Percentiles rank a stretch among this genome's conserved stretches.
Evolutionary conservation across 2,329 filamentous ascomycete genomes (phyloP).

Genomic region (Aspergillus aculeatus): DNA sequence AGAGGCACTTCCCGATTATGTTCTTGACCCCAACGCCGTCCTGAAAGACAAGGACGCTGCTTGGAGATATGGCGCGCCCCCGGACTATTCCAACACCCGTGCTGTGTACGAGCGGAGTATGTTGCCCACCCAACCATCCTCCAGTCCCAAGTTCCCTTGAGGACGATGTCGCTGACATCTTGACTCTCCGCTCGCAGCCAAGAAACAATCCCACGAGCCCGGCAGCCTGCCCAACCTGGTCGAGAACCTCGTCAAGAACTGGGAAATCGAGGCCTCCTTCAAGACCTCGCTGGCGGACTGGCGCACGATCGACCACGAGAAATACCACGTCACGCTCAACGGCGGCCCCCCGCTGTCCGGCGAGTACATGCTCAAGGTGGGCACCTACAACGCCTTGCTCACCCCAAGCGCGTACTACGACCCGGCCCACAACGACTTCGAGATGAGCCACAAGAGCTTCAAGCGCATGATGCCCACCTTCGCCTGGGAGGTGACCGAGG

Average conservation of each 20-base stretch:
- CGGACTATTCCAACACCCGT: conserved; percentile 65
- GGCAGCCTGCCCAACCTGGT: conserved; percentile 61
- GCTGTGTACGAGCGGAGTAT: conserved; percentile 59
- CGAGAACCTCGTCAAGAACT: conserved; percentile 70
- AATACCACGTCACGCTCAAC: conserved; percentile 65
- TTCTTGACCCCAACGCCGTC: conserved; percentile 59
- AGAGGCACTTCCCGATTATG: conserved; percentile 53
- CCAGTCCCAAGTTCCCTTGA: too few relatives aligned
- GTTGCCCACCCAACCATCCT: background rate
- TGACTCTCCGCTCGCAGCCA: conserved; percentile 46
- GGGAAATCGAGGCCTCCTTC: conserved; percentile 70
- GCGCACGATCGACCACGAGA: conserved; percentile 61
- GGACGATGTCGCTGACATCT: too few relatives aligned
- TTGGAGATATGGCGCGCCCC: conserved; percentile 61
- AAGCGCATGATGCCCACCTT: conserved; percentile 73
- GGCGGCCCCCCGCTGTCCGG: conserved; percentile 57
- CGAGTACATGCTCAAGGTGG: conserved; percentile 65
- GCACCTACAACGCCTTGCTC: conserved; percentile 69
- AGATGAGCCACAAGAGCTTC: conserved; percentile 66
- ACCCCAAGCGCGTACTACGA: conserved; percentile 64
- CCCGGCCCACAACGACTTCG: conserved; percentile 61
- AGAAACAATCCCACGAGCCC: conserved; percentile 55
- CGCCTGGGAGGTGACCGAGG: conserved; percentile 68
- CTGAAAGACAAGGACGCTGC: conserved; percentile 53
- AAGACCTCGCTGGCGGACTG: conserved; percentile 62